Conservation (phyloP, 1,139 yeast genomes). For the Hyphopichia buzzinii region DNA sequence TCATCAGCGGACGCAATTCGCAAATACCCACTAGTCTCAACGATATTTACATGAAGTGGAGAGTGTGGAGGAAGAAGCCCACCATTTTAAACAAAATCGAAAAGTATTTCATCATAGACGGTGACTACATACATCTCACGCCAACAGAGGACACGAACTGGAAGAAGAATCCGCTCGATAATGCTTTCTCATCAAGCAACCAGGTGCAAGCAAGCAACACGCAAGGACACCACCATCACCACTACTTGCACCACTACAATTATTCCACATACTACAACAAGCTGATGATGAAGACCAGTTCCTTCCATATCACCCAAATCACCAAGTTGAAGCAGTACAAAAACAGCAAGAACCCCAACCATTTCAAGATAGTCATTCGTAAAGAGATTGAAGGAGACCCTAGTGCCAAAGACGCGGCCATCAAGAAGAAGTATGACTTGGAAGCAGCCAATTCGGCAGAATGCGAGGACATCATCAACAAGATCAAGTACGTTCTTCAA, state of each 20-base stretch:
- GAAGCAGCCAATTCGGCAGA: constrained; percentile 67
- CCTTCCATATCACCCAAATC: constrained; percentile 83
- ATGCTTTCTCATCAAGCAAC: constrained; percentile 18
- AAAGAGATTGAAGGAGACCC: constrained; percentile 51
- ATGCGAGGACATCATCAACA: constrained; percentile 73
- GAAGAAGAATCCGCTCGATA: constrained; percentile 50
- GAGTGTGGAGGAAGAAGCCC: constrained; percentile 86
- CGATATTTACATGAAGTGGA: constrained; percentile 53
- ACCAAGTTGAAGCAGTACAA: constrained; percentile 72
- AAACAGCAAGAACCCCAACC: constrained; percentile 61
- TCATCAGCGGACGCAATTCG: constrained; percentile 32
- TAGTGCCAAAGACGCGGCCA: constrained; percentile 23
- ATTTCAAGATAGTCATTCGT: constrained; percentile 79
- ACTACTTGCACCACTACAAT: constrained; percentile 55
- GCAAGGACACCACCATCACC: constrained; percentile 30
- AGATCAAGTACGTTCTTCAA: constrained; percentile 52
- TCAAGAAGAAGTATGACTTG: constrained; percentile 75
- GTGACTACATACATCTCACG: constrained; percentile 85
- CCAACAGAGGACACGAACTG: constrained; percentile 62
- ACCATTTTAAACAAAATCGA: constrained; percentile 81
- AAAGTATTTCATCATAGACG: constrained; percentile 83
- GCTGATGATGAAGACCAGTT: constrained; percentile 70
- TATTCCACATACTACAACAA: constrained; percentile 39
- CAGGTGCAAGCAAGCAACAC: constrained; percentile 12
- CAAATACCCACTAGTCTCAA: constrained; percentile 37